A percentile compares a stretch with the other conserved stretches of the same genome.
Conservation (phyloP, 164 flowering plant genomes). For the Tinospora cordifolia region DNA sequence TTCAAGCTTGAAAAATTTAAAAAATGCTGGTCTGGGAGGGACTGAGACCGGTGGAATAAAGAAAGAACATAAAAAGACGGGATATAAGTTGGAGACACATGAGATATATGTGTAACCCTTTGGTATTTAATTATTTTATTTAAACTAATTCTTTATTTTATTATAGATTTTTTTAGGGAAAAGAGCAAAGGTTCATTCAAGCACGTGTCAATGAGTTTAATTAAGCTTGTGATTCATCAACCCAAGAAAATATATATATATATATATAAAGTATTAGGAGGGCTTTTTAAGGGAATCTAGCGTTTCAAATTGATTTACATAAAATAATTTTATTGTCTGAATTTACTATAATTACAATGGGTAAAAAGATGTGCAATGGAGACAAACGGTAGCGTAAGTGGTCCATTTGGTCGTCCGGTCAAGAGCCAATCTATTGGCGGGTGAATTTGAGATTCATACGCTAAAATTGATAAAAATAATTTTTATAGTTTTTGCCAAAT, state of each 20-base stretch:
- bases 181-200: not conserved
- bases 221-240: no score
- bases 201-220: not conserved
- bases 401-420: not conserved
- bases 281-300: no score
- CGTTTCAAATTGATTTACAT: not conserved
- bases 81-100: slow-evolving; percentile 36
- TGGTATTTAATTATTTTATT: slow-evolving; percentile 8
- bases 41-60: not conserved
- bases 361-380: not conserved
- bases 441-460: no score
- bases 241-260: no score
- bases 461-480: no score
- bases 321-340: not conserved
- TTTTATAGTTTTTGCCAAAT: no score
- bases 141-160: not conserved
- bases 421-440: no score
- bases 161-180: not conserved
- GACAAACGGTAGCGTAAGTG: not conserved
- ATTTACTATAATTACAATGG: not conserved
- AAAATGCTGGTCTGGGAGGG: not conserved
- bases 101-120: slow-evolving; percentile 15
- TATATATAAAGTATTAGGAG: no score
- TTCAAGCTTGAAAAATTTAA: not conserved
- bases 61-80: slow-evolving; percentile 27